Evolutionary conservation across 2,329 filamentous ascomycete genomes (phyloP), one percentile per base, ranked within the genome.

Genomic region (Epichloe hybrida): DNA sequence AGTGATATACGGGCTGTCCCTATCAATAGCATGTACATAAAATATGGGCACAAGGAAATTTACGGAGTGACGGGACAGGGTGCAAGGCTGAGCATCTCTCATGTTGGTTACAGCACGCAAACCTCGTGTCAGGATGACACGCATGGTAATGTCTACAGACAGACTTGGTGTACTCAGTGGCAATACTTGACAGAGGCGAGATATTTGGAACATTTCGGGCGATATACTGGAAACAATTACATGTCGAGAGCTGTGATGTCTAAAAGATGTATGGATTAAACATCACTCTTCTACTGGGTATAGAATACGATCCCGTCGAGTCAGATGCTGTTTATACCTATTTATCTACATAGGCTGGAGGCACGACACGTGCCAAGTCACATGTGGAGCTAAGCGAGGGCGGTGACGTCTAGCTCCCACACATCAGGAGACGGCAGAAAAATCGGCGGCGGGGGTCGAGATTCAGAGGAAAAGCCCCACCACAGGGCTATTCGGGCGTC

Each of bases 361-460:
- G 31, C 31, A 31, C 9, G 4, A 5, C 59, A 61, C 58, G 58
- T 61, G 59, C 21, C 11, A 47, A 2, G 31, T 59, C 59, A 61
- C 57, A 55, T 62, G 57, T 23, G 2, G 23, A 36, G 12, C 52
- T 53, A 53, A 53, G 52, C 52, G 52, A 53, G 46, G 17, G 42
- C 50, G 54, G 60, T 66, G 64, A 70, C 66, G 65, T 62, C 67
- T 71, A 70, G 61, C 63, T 61, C 64, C 64, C 66, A 68, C 66
- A 68, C 61, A 65, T 59, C 55, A 49, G 53, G 52, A 46, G 56
- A 42, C 53, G 65, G 61, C 62, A 66, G 65, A 69, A 68, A 69
- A 64, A 59, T 65, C 62, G 63, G 66, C 66, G 64, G 65, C 65
- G 65, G 64, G 54, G 20, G 34, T 36, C 49, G 48, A 55, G 50